A percentile compares a stretch with the other conserved stretches of the same genome.
Conservation (phyloP, 1,284 basidiomycete genomes). For the Flammula alnicola region DNA sequence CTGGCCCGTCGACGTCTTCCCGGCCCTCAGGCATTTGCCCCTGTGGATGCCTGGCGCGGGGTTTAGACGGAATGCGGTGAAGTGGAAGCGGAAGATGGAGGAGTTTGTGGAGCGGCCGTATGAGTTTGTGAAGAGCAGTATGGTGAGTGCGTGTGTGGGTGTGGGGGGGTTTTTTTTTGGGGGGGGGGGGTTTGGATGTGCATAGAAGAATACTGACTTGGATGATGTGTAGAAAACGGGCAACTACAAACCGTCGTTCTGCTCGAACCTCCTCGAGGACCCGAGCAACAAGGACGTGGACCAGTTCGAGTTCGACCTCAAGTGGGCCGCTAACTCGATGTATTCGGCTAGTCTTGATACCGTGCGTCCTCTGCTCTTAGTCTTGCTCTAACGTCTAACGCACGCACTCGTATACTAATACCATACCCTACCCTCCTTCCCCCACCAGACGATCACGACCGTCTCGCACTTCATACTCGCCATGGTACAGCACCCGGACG, state of each 20-base stretch:
- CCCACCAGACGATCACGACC: constrained; percentile 48
- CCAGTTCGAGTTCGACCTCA: constrained; percentile 63
- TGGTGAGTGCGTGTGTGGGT: constrained; percentile 44
- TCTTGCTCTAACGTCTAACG: not conserved
- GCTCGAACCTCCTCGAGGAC: constrained; percentile 64
- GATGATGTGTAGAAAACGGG: constrained; percentile 49
- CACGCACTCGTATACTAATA: too few species aligned
- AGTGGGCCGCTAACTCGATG: constrained; percentile 79
- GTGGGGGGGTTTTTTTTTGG: not conserved
- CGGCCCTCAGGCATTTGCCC: constrained; percentile 45
- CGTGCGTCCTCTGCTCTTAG: constrained; percentile 37
- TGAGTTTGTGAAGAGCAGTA: constrained; percentile 56
- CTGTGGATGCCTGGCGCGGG: constrained; percentile 47
- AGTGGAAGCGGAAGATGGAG: constrained; percentile 70
- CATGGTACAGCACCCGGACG: constrained; percentile 57
- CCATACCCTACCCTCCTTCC: too few species aligned
- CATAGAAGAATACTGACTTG: too few species aligned
- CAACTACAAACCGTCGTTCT: constrained; percentile 59
- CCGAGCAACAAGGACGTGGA: constrained; percentile 83
- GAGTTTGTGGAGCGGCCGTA: constrained; percentile 71
- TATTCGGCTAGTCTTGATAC: constrained; percentile 68
- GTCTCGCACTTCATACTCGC: constrained; percentile 62
- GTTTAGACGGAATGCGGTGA: constrained; percentile 57
- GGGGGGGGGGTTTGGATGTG: too few species aligned
- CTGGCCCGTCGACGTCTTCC: constrained; percentile 56